Base-by-base conservation (phyloP, 495 filamentous ascomycete genomes). In the Podospora australis region DNA sequence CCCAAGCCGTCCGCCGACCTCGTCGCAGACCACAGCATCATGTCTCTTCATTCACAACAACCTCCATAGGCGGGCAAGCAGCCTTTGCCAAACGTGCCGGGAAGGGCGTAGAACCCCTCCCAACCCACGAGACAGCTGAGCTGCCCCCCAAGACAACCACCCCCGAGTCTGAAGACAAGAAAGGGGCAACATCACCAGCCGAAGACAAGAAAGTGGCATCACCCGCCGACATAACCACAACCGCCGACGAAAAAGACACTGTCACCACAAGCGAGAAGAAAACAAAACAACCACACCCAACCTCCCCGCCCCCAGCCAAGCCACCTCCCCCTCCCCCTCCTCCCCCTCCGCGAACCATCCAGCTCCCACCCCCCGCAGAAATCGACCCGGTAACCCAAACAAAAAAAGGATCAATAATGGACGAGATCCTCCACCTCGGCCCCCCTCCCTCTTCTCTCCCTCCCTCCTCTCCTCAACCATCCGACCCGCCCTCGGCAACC, bases 361-460 rank as follows among this genome's bases (percentile, higher is more conserved):
- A 65, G 41, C 56, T 55, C n/a, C 44, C 59, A 21, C 60, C 53
- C 2, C 52, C 47, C 8, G 13, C 20, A 6, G 48, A 50, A 36
- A 54, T 54, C 35, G 52, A 46, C 42, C 46, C 52, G 0, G 8
- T 54, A 23, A 50, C 46, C 35, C 40, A 41, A 32, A 46, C 44
- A 30, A 58, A 62, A 19, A 55, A 47, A 41, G 48, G 45, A 16
- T 80, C 77, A 17, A 79, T 82, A 0, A 73, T 86, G 46, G 82
- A 87, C 29, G 79, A 78, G 11, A 78, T 88, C 11, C 71, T 87
- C 1, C 77, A 86, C 47, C 84, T 52, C 59, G 74, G 52, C 62
- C 77, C 66, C 25, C 70, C 64, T 17, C 62, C 74, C 28, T 61
- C 58, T 28, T 54, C 71, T 9, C 78, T 77, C 11, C 49, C 62